Evolutionary conservation across 2,329 filamentous ascomycete species (phyloP).

Genomic region (Coniochaeta pulveracea): DNA sequence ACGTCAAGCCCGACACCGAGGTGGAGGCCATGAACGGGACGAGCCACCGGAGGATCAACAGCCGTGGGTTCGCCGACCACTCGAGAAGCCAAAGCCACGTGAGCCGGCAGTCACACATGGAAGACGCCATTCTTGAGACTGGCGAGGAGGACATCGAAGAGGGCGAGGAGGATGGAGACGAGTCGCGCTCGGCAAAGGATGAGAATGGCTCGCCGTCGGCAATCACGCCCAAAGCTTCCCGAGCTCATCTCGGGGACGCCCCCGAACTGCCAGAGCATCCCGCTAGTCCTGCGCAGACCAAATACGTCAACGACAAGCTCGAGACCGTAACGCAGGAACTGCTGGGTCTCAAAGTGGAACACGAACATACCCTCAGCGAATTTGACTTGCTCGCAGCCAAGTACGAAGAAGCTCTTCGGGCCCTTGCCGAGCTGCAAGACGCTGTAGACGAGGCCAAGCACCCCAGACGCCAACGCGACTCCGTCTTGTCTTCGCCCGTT

Average conservation of each 20-base stretch:
- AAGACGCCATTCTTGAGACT: constrained; percentile 43
- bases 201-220: constrained; percentile 16
- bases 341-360: constrained; percentile 78
- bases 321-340: constrained; percentile 87
- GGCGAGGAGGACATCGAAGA: constrained; percentile 26
- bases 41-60: constrained; percentile 29
- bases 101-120: constrained; percentile 41
- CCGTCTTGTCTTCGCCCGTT: constrained; percentile 41
- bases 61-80: constrained; percentile 33
- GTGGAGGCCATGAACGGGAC: constrained; percentile 26
- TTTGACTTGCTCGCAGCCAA: constrained; percentile 75
- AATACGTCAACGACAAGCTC: constrained; percentile 84
- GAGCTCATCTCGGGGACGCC: constrained; percentile 5
- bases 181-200: constrained; percentile 23
- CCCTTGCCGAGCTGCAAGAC: constrained; percentile 77
- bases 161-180: constrained; percentile 18
- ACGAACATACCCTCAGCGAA: constrained; percentile 73
- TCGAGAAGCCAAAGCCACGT: constrained; percentile 42
- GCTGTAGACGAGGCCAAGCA: constrained; percentile 69
- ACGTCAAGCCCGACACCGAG: constrained; percentile 31
- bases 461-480: constrained; percentile 40
- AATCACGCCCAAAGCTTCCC: constrained; percentile 13
- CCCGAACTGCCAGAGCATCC: constrained; percentile 23
- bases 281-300: constrained; percentile 66
- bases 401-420: constrained; percentile 79